Base-by-base conservation (phyloP, 768 basidiomycete genomes). In the Sarcodon sp. region DNA sequence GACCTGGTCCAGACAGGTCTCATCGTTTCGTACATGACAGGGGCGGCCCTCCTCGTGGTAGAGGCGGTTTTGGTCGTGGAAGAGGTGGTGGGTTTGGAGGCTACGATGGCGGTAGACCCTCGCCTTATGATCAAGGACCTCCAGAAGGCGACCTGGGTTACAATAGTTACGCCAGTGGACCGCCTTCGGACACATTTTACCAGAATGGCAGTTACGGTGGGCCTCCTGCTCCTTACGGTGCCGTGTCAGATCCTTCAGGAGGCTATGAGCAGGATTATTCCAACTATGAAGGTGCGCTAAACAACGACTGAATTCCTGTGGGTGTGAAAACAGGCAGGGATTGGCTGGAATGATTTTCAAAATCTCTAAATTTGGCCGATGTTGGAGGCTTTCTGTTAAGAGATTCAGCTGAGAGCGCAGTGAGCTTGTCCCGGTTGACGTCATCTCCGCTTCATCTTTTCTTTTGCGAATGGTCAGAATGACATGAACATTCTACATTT, bases 281-380 rank as follows among this genome's bases (percentile, higher is more conserved):
- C 67, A 75, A 63, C 56, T 69, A 67, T 69, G 86, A 88, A 89
- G 87, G 87, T 90, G 77, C 86, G 87, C 85, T 81, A 73, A 64
- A 57, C 77, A 79, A 67, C 79, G 75, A 41, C 77, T 71, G 77
- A 63, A 75, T 61, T 54, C 51, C 44, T 54, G 54, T 37, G 37
- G 44, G 35, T 27, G 21, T 27, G 21, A 27, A 27, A 27, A 27
- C 4, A 27, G 21, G 21, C 21, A 27, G 21, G 21, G 21, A 27
- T 27, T 27, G 21, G 21, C 4, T 27, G 21, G 21, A 27, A 27
- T 4, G 21, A 27, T 27, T 27, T 27, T 27, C 21, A 27, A 27
- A 27, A 16, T 41, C 39, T 27, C 16, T 41, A 15, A 41, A 41
- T 15, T 41, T 27, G 6, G 27, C 13, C 39, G 39, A 41, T 41